Conservation (phyloP, 164 flowering plant genomes). For the Echeveria elegans region DNA sequence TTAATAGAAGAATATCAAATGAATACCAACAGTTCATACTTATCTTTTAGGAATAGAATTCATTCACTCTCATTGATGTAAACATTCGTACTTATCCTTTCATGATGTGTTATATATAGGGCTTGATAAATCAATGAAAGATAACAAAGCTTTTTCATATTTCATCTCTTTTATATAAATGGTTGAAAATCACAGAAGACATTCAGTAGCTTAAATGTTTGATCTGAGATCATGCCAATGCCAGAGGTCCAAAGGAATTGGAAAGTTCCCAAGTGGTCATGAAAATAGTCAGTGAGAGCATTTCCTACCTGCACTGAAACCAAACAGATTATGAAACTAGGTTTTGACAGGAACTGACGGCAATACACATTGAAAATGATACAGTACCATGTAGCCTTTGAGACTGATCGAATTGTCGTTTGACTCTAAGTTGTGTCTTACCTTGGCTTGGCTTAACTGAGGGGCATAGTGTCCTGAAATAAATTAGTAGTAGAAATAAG, state of each 20-base stretch:
- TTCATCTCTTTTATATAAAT: too few species aligned
- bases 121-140: too few species aligned
- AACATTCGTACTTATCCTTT: too few species aligned
- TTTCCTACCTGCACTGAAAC: constrained; percentile 77
- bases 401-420: constrained; percentile 46
- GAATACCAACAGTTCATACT: too few species aligned
- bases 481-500: neutral
- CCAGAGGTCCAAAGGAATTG: constrained; percentile 91
- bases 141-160: too few species aligned
- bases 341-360: neutral
- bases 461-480: constrained; percentile 92
- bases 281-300: constrained; percentile 76
- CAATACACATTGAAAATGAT: neutral
- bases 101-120: too few species aligned
- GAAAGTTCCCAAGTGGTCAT: constrained; percentile 78
- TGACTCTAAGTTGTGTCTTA: constrained; percentile 31
- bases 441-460: constrained; percentile 84
- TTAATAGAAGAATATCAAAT: too few species aligned
- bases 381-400: constrained; percentile 82
- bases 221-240: constrained; percentile 83
- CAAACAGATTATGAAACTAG: neutral
- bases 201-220: constrained; percentile 60
- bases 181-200: too few species aligned
- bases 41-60: too few species aligned
- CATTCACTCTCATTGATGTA: too few species aligned